Conservation (phyloP, 169 alveolate species). For the Plasmodium gallinaceum region DNA sequence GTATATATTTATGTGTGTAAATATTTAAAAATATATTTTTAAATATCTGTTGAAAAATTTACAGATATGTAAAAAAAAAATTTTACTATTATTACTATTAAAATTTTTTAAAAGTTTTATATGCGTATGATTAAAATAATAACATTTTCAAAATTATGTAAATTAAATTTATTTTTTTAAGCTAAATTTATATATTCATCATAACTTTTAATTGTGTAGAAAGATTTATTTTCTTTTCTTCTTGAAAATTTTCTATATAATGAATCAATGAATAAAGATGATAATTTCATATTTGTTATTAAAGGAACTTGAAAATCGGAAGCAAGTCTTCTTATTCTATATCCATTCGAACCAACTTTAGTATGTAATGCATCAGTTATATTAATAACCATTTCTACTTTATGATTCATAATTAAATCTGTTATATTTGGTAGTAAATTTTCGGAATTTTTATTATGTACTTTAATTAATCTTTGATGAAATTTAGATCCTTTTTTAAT, state of each 20-base stretch:
- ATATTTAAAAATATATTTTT: too few relatives aligned
- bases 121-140: too few relatives aligned
- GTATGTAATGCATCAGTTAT: constrained; percentile 80
- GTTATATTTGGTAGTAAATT: constrained; percentile 53
- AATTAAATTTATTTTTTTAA: background rate
- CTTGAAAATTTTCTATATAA: constrained; percentile 78
- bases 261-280: constrained; percentile 82
- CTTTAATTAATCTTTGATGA: constrained; percentile 78
- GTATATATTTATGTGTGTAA: too few relatives aligned
- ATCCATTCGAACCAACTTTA: constrained; percentile 79
- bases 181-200: constrained; percentile 81
- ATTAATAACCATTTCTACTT: constrained; percentile 83
- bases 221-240: constrained; percentile 79
- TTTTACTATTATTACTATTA: too few relatives aligned
- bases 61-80: too few relatives aligned
- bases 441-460: constrained; percentile 71
- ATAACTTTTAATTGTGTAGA: constrained; percentile 82
- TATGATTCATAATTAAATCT: constrained; percentile 79
- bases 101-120: too few relatives aligned
- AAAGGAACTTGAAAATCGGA: constrained; percentile 80
- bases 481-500: constrained; percentile 68
- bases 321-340: constrained; percentile 83
- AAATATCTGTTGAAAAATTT: too few relatives aligned
- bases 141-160: too few relatives aligned
- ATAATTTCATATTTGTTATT: constrained; percentile 81